These are phyloP conservation scores for Mortierella sp. DNA, from an alignment of 371 early-diverging fungal genomes.

Conservation along the genomic window DNA sequence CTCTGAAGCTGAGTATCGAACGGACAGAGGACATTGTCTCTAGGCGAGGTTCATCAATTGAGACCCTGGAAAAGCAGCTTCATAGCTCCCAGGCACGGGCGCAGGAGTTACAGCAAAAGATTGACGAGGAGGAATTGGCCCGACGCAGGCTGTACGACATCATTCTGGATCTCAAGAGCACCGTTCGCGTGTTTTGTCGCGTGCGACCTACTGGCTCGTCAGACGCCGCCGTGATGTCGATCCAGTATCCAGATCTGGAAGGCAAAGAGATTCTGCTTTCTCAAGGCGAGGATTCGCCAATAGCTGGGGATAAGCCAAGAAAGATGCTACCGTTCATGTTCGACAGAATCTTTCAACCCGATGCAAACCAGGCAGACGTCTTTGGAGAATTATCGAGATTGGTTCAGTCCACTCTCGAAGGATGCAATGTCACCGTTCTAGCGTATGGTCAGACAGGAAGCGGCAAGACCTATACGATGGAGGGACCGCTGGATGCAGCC, in stretches of 20 bases:
- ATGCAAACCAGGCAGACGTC: conserved; percentile 78
- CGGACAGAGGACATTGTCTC: conserved; percentile 55
- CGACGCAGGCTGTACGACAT: conserved; percentile 87
- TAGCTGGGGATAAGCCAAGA: conserved; percentile 16
- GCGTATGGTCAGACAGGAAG: conserved; percentile 99
- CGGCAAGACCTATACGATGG: conserved; percentile 93
- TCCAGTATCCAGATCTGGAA: conserved; percentile 59
- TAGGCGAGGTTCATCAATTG: conserved; percentile 59
- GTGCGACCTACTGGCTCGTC: conserved; percentile 77
- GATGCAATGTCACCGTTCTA: conserved; percentile 97
- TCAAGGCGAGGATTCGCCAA: neutral
- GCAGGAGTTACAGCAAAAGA: conserved; percentile 65
- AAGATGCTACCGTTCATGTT: conserved; percentile 81
- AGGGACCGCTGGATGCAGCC: conserved; percentile 60
- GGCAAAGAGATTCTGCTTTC: conserved; percentile 58
- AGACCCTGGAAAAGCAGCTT: conserved; percentile 54
- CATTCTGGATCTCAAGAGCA: conserved; percentile 96
- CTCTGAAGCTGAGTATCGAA: conserved; percentile 58
- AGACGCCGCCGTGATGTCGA: conserved; percentile 28
- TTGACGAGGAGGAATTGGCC: conserved; percentile 77
- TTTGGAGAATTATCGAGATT: conserved; percentile 94
- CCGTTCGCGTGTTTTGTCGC: conserved; percentile 96
- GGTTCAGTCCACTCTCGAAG: conserved; percentile 94
- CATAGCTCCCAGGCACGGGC: conserved; percentile 46
- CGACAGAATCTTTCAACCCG: conserved; percentile 78